Evolutionary conservation across 768 basidiomycete genomes (phyloP), one percentile per base, ranked within the genome.

Genomic region (Gautieria morchelliformis): DNA sequence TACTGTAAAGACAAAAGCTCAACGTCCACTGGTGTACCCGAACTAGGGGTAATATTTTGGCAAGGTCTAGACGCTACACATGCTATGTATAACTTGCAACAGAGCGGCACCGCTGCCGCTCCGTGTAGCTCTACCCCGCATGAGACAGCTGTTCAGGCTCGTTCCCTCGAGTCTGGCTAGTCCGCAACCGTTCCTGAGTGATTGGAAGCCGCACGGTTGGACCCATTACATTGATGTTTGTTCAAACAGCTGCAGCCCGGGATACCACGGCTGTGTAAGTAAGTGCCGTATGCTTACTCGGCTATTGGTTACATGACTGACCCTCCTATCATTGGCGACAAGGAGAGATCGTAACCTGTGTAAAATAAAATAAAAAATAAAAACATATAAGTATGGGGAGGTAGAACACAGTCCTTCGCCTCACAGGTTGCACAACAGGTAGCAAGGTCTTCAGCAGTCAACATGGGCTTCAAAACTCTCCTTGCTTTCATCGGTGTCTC

Each of bases 401-500:
- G n/a, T 41, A n/a, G 2, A 41, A 12, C n/a, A 41, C 12, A n/a
- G n/a, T 14, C 40, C 40, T n/a, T n/a, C 40, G 9, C 12, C 7
- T 4, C n/a, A 41, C 27, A 27, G 27, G 27, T 27, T 3, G 27
- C 27, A 27, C 40, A n/a, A 41, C 40, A 12, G n/a, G 14, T 41
- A 41, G 9, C 40, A 14, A 14, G n/a, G 40, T 41, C 40, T 41
- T n/a, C 40, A 41, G 2, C n/a, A 14, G 40, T 12, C 40, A n/a
- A n/a, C 12, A 52, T 52, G 50, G 50, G 15, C 20, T 52, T 52
- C 22, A 52, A 52, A 20, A 22, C 44, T 39, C 19, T 54, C 44
- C 37, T 54, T 19, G 39, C 39, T 12, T 42, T 54, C 40, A 14
- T 54, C 39, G 53, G 37, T 33, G 35, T 59, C 45, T 41, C 58